Base-by-base conservation (phyloP, 306 rosid species). In the Vigna radiata region DNA sequence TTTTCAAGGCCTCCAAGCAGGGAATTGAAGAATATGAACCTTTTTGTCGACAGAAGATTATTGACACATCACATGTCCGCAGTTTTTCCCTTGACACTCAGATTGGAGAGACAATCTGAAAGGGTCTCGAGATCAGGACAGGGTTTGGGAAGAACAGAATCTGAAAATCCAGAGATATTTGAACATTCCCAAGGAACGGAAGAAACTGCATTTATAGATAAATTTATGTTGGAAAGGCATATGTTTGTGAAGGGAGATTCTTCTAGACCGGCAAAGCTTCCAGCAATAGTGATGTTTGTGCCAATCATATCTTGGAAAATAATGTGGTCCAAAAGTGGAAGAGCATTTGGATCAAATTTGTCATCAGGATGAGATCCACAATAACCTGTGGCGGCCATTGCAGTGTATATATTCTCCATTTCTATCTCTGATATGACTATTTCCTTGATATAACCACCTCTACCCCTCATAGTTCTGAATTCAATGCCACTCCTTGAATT, bases 281-380 rank as follows among this genome's bases (percentile, higher is more conserved):
- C 97, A 56, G 97, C 98, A 52, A 89, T 36, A n/a, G 85, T 84
- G 79, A 95, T 87, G 83, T 89, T 87, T 62, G 87, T 83, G 70
- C 97, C 98, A 21, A 55, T 69, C 55, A 92, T 88, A 74, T 87
- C 83, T 86, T 82, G 82, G 56, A 95, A 76, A 52, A 86, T 86
- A 68, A 95, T 84, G 70, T 85, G 89, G 80, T 90, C 85, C 76
- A 95, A 79, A 49, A 7, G 76, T 0, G 98, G 98, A 31, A 95
- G 90, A 77, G 97, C 98, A 76, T 75, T 68, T 5, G 96, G 98
- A 76, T 95, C 98, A 81, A 78, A 95, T 49, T 84, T 84, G 71
- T 90, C 96, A 36, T 95, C 98, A 1, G 98, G 96, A 68, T 95
- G 98, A 76, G 91, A 83, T 5, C 93, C 96, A 61, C 85, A 90